Evolutionary conservation across 2,329 filamentous ascomycete species (phyloP).

Genomic region (Aureobasidium sp.): DNA sequence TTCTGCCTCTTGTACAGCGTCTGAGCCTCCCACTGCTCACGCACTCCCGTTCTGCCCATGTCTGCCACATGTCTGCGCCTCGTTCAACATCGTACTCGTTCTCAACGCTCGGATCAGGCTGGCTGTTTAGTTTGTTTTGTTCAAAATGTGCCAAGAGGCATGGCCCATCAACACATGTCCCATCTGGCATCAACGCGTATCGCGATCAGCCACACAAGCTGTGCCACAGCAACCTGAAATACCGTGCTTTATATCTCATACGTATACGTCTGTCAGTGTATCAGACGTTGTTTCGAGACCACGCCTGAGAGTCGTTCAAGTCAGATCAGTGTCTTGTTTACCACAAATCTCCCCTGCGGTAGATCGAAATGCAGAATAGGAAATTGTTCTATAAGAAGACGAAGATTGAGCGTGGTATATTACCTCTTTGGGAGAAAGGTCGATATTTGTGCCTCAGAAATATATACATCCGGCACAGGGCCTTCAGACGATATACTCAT

Average conservation of each 20-base stretch:
- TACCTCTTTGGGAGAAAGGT: not conserved
- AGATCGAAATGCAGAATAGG: not conserved
- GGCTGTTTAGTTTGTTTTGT: conserved; percentile 11
- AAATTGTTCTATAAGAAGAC: not conserved
- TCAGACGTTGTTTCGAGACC: not conserved
- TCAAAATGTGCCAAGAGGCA: not conserved
- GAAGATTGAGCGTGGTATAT: not conserved
- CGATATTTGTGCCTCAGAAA: not conserved
- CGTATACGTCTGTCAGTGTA: not conserved
- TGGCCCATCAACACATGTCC: not conserved
- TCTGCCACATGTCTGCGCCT: not conserved
- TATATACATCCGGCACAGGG: not conserved
- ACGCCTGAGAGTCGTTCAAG: not conserved
- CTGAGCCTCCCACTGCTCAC: not conserved
- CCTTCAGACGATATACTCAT: too few relatives aligned
- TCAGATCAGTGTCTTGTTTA: not conserved
- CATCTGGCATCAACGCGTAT: not conserved
- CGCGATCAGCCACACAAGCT: not conserved
- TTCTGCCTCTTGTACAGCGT: not conserved
- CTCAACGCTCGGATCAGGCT: conserved; percentile 7
- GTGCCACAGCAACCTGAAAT: conserved; percentile 8
- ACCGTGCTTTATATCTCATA: not conserved
- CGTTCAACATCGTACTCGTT: not conserved
- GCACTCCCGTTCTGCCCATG: too few relatives aligned
- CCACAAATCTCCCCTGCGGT: not conserved